Percentiles rank a stretch among this genome's conserved stretches.
These are phyloP conservation scores for Liriodendron chinense DNA, from an alignment of 164 flowering plant species.

Conservation along the genomic window DNA sequence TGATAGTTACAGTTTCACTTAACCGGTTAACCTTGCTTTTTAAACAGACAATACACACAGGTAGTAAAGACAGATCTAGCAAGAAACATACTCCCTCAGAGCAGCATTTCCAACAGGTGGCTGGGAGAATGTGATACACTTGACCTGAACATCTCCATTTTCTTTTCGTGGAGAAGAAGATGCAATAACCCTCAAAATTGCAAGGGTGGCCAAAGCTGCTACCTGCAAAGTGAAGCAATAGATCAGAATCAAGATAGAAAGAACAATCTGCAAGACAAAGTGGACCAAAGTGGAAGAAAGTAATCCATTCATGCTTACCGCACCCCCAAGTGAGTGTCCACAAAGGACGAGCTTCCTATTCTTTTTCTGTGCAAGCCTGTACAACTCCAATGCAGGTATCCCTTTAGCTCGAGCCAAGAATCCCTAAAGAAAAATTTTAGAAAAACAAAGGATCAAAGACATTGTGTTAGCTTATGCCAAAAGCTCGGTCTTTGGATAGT, in stretches of 20 bases:
- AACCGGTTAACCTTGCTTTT: neutral
- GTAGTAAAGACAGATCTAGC: neutral
- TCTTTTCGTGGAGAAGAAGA: constrained; percentile 65
- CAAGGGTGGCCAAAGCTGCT: constrained; percentile 90
- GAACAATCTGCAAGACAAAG: neutral
- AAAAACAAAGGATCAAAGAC: neutral
- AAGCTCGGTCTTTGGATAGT: constrained; percentile 1
- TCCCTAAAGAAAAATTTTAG: constrained; percentile 43
- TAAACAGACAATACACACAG: neutral
- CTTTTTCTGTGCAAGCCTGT: constrained; percentile 95
- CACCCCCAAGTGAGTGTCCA: constrained; percentile 99
- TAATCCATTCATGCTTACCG: constrained; percentile 51
- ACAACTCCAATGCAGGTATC: constrained; percentile 95
- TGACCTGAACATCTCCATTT: constrained; percentile 63
- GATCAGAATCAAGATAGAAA: neutral
- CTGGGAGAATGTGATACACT: constrained; percentile 97
- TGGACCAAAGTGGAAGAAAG: neutral
- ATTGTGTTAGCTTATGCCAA: neutral
- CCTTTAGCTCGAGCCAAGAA: constrained; percentile 99
- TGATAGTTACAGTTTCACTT: neutral
- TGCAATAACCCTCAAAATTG: constrained; percentile 88
- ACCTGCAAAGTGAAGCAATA: constrained; percentile 45
- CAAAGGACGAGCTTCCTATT: constrained; percentile 87
- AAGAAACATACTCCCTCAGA: constrained; percentile 73
- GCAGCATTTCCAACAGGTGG: constrained; percentile 99